These are phyloP conservation scores for Penicillium italicum DNA, from an alignment of 2,329 filamentous ascomycete genomes.

Conservation along the genomic window DNA sequence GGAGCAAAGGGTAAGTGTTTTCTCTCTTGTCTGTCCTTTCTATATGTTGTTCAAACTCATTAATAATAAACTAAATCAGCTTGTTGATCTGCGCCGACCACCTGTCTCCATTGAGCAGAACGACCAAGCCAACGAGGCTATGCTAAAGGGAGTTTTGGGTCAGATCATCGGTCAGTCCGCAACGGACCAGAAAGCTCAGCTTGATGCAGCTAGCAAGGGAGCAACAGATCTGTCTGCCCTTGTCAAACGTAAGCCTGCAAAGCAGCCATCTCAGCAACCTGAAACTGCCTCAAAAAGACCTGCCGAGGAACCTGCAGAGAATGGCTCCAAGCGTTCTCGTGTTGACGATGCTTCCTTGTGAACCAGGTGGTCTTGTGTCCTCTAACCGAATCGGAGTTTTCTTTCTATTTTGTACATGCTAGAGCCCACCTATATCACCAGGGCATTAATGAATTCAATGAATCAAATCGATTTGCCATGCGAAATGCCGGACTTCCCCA, in stretches of 20 bases:
- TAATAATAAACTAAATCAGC: slow-evolving; percentile 34
- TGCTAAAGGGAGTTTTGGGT: slow-evolving; percentile 56
- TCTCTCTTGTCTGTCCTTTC: background rate
- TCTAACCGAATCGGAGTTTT: background rate
- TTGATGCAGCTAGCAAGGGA: slow-evolving; percentile 53
- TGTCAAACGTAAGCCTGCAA: slow-evolving; percentile 52
- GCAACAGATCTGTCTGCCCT: slow-evolving; percentile 60
- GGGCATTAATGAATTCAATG: slow-evolving; percentile 2
- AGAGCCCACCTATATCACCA: background rate
- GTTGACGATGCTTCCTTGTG: slow-evolving; percentile 15
- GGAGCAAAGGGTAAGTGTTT: slow-evolving; percentile 50
- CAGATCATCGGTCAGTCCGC: slow-evolving; percentile 55
- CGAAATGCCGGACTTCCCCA: background rate
- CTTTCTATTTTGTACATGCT: background rate
- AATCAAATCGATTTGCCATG: background rate
- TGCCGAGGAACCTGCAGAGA: slow-evolving; percentile 22
- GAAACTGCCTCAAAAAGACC: slow-evolving; percentile 28
- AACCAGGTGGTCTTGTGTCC: background rate
- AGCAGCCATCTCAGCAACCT: slow-evolving; percentile 12
- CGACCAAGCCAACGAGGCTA: slow-evolving; percentile 35
- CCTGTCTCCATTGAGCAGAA: slow-evolving; percentile 48
- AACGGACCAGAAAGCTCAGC: slow-evolving; percentile 50
- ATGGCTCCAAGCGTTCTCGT: slow-evolving; percentile 27
- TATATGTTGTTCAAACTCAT: slow-evolving; percentile 5
- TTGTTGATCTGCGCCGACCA: slow-evolving; percentile 56